These are phyloP conservation scores for Dioscorea zingiberensis DNA, from an alignment of 106 monocot genomes.

Conservation along the genomic window DNA sequence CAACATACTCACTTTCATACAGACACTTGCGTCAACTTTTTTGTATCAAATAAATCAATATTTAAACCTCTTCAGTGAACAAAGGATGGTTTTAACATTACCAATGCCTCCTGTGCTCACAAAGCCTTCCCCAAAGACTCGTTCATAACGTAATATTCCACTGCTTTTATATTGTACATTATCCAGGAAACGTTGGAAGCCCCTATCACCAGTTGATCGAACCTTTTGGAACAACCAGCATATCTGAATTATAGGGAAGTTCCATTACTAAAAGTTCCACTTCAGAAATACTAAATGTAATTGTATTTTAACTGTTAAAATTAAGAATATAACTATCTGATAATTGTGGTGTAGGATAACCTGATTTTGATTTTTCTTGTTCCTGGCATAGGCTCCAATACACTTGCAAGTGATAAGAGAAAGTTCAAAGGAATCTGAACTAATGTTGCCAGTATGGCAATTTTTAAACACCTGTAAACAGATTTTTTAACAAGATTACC, in stretches of 20 bases:
- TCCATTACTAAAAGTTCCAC: too few species aligned
- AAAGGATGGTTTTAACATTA: conserved; percentile 11
- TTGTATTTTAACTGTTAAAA: too few species aligned
- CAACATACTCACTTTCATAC: too few species aligned
- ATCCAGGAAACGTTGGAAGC: conserved; percentile 89
- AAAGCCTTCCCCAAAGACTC: conserved; percentile 94
- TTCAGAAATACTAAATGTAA: too few species aligned
- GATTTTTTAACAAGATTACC: too few species aligned
- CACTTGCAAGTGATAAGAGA: conserved; percentile 89
- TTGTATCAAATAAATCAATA: too few species aligned
- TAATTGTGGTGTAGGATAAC: conserved; percentile 15
- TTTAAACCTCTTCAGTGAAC: too few species aligned
- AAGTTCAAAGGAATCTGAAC: conserved; percentile 69
- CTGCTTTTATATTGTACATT: conserved; percentile 90
- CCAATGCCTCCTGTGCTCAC: conserved; percentile 98
- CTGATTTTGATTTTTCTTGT: conserved; percentile 99
- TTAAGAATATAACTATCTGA: too few species aligned
- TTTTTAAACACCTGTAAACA: conserved; percentile 66
- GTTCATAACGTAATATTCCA: conserved; percentile 96
- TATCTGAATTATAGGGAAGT: conserved; percentile 33
- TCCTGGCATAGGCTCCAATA: conserved; percentile 93
- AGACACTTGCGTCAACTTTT: too few species aligned
- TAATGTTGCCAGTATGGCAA: conserved; percentile 46
- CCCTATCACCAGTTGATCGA: conserved; percentile 62
- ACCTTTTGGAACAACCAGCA: conserved; percentile 98